Evolutionary conservation across 805 yeast species (phyloP).

Genomic region (Schwanniomyces sp.): DNA sequence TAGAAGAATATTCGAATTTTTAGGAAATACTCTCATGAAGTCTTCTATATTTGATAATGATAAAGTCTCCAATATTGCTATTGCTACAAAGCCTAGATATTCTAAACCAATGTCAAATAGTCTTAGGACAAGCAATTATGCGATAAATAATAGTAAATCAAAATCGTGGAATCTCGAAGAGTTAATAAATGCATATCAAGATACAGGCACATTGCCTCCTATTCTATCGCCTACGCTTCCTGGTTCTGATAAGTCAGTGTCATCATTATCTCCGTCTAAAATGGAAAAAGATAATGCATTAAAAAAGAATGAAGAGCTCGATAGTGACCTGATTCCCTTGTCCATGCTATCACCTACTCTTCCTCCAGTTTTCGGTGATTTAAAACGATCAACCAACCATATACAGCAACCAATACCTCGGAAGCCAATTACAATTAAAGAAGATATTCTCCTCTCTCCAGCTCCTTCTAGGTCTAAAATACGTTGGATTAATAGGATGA

Average conservation of each 20-base stretch:
- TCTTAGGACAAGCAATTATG: slow-evolving; percentile 18
- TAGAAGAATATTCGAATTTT: neutral
- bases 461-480: slow-evolving; percentile 5
- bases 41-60: slow-evolving; percentile 25
- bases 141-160: slow-evolving; percentile 2
- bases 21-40: slow-evolving; percentile 18
- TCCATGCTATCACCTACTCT: slow-evolving; percentile 34
- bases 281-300: neutral
- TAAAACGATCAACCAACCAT: neutral
- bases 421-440: slow-evolving; percentile 1
- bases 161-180: slow-evolving; percentile 40
- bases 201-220: slow-evolving; percentile 34
- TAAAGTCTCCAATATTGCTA: slow-evolving; percentile 9
- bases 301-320: slow-evolving; percentile 9
- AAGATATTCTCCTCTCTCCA: neutral
- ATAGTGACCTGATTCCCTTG: slow-evolving; percentile 27
- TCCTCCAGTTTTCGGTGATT: slow-evolving; percentile 24
- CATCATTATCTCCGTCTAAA: neutral
- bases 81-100: neutral
- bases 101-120: slow-evolving; percentile 5
- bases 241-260: neutral
- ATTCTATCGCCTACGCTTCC: slow-evolving; percentile 42
- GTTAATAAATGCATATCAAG: slow-evolving; percentile 31
- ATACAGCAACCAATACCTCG: slow-evolving; percentile 2
- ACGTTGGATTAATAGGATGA: slow-evolving; percentile 30